Evolutionary conservation across 2,329 filamentous ascomycete species (phyloP).

Genomic region (Sordariomycetes sp.): DNA sequence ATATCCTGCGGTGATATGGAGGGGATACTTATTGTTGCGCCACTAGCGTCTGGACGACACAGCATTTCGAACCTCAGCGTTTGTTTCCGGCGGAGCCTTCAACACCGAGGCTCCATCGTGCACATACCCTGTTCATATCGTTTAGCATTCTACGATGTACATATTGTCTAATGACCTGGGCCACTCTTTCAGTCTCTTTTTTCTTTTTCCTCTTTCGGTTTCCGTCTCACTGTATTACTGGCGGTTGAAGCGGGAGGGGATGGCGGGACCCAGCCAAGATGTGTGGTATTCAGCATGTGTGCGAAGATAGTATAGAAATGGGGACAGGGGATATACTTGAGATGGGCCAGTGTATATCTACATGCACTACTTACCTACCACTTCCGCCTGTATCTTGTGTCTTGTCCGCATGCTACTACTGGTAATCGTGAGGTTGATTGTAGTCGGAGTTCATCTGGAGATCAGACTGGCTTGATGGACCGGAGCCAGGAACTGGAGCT

Average conservation of each 20-base stretch:
- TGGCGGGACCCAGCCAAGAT: not conserved
- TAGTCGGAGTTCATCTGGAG: not conserved
- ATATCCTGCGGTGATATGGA: not conserved
- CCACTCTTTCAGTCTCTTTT: not conserved
- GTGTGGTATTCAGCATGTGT: not conserved
- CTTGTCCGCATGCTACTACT: too few species aligned
- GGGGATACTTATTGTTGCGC: too few species aligned
- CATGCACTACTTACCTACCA: too few species aligned
- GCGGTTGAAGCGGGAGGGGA: not conserved
- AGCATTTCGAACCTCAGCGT: not conserved
- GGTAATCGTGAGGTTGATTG: not conserved
- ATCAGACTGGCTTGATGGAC: not conserved
- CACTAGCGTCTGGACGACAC: not conserved
- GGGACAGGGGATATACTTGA: too few species aligned
- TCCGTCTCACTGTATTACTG: not conserved
- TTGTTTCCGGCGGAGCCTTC: not conserved
- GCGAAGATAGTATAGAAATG: too few species aligned
- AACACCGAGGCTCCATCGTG: not conserved
- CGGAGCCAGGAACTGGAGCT: not conserved
- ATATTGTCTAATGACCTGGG: not conserved
- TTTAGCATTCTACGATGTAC: not conserved
- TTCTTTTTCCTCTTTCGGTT: not conserved
- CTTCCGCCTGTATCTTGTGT: too few species aligned
- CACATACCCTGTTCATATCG: not conserved
- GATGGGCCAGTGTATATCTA: too few species aligned